Percentiles rank a stretch among this genome's conserved stretches.
phyloP scores from a whole-genome alignment of 2,329 filamentous ascomycete genomes.

The Diplodia intermedia region DNA sequence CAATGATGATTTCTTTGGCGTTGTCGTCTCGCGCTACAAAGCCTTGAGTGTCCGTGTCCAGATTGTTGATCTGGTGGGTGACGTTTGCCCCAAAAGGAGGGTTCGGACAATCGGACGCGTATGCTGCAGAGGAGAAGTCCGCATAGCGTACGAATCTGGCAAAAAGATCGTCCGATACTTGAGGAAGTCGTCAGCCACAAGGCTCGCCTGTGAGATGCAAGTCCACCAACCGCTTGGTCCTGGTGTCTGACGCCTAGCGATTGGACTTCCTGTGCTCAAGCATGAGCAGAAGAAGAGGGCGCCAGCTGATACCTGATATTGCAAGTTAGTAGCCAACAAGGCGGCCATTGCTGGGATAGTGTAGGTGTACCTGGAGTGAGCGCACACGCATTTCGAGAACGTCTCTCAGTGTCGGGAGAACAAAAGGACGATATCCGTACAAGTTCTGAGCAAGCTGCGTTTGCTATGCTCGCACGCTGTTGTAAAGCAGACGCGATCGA shows the following conservation, averaged over 20 bases:
- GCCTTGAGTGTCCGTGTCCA: slow-evolving; percentile 21
- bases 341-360: no score
- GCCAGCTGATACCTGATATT: neutral
- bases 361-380: neutral
- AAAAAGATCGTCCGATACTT: slow-evolving; percentile 11
- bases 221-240: neutral
- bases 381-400: neutral
- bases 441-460: neutral
- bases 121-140: slow-evolving; percentile 26
- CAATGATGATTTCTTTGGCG: slow-evolving; percentile 9
- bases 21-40: slow-evolving; percentile 20
- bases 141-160: slow-evolving; percentile 15
- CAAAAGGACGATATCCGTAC: neutral
- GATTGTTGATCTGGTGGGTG: slow-evolving; percentile 17
- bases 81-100: slow-evolving; percentile 20
- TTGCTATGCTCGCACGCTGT: neutral
- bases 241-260: slow-evolving; percentile 9
- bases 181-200: neutral
- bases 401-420: neutral
- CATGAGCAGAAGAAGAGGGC: neutral
- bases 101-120: slow-evolving; percentile 20
- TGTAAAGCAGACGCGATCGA: neutral
- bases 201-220: neutral
- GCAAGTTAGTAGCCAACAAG: neutral
- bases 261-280: neutral